Evolutionary conservation across 805 yeast species (phyloP).

Genomic region (Diddensiella caesifluorescens): DNA sequence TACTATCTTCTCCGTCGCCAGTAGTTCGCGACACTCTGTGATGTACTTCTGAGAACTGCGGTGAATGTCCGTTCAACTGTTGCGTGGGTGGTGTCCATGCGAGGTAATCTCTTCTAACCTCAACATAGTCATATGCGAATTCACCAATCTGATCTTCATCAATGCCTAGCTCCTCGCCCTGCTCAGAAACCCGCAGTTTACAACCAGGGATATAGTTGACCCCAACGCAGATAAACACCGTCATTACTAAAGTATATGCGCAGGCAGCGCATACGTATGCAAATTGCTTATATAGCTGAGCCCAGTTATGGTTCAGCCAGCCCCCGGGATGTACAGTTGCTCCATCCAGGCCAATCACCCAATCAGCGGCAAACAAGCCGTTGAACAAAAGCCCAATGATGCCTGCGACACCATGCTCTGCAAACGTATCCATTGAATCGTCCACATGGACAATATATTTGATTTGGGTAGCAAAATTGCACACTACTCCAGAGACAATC

Average conservation of each 20-base stretch:
- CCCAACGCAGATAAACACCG: constrained; percentile 68
- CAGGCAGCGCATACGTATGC: constrained; percentile 72
- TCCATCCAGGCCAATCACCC: constrained; percentile 89
- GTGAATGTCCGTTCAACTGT: constrained; percentile 8
- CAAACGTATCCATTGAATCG: constrained; percentile 89
- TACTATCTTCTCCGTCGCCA: not conserved
- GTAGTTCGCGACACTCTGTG: not conserved
- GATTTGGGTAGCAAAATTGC: constrained; percentile 86
- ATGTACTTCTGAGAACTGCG: constrained; percentile 1
- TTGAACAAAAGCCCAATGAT: constrained; percentile 80
- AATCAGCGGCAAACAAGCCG: constrained; percentile 79
- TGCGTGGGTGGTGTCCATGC: constrained; percentile 37
- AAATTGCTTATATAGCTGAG: constrained; percentile 84
- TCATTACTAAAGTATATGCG: constrained; percentile 72
- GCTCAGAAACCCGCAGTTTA: constrained; percentile 71
- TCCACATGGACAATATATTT: constrained; percentile 78
- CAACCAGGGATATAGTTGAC: constrained; percentile 78
- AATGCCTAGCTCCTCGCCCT: constrained; percentile 82
- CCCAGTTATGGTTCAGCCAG: constrained; percentile 86
- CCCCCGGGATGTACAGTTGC: constrained; percentile 83
- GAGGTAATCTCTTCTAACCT: constrained; percentile 80
- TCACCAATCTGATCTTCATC: constrained; percentile 98
- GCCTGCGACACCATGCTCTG: constrained; percentile 99
- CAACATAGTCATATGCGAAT: constrained; percentile 97
- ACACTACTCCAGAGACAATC: constrained; percentile 68